Base-by-base conservation (phyloP, 805 yeast genomes). In the Metschnikowia anglica region DNA sequence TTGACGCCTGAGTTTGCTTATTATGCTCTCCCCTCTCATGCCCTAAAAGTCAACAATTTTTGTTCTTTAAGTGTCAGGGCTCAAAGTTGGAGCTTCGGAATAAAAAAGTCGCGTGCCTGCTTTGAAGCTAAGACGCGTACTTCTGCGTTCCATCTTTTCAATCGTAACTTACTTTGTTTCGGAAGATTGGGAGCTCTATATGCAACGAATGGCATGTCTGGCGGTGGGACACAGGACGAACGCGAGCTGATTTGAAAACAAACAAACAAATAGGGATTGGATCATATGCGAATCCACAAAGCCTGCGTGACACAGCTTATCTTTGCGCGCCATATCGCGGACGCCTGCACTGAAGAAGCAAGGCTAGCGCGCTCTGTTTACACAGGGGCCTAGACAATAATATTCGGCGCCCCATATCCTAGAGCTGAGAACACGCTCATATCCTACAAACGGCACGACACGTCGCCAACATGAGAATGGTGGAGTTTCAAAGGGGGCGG, bases 331-430 rank as follows among this genome's bases (percentile, higher is more conserved):
- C 15, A 2, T 5, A 11, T n/a, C 31, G 38, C 31, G 31, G 9
- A 12, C 17, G 15, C 12, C 41, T 30, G 35, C 35, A 35, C 3
- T 35, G 10, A 17, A 5, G 19, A 7, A 11, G 5, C 29, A 21
- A 13, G 27, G 27, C 19, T 24, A 21, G 24, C 40, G 37, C 42
- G 42, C 7, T 28, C 30, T 32, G 37, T 32, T 31, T 39, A 37
- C 21, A 17, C 18, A 11, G 21, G 29, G 24, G 30, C 30, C 34
- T 13, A 12, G 17, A 29, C 24, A 13, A 30, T 25, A 30, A 18
- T 17, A 21, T 24, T 29, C 19, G n/a, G 18, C 11, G 19, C 28
- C 23, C 37, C 33, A 24, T 8, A 25, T 33, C 13, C 8, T n/a
- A 33, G 11, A 13, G 28, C 21, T 16, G 12, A 5, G 19, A 29